Conservation (phyloP, 1,139 yeast genomes). For the Suhomyces panamericanus region DNA sequence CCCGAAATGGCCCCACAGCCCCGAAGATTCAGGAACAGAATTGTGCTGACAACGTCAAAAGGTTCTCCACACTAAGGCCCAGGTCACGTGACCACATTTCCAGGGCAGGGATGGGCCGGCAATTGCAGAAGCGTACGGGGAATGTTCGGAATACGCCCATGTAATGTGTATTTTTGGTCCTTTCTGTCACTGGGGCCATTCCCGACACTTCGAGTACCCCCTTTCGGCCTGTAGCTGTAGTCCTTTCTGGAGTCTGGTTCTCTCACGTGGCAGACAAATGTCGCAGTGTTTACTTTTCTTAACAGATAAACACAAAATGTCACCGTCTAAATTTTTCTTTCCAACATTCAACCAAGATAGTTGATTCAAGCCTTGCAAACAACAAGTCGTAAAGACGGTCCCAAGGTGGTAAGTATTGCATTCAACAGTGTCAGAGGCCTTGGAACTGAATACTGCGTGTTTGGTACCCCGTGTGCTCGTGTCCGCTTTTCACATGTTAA, state of each 20-base stretch:
- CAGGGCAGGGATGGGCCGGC: too few relatives aligned
- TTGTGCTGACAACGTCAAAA: too few relatives aligned
- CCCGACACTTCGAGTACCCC: too few relatives aligned
- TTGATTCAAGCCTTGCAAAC: slow-evolving; percentile 6
- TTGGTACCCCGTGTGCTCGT: too few relatives aligned
- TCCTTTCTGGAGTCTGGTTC: neutral
- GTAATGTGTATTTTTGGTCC: neutral
- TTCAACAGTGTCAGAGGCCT: neutral
- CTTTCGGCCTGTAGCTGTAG: neutral
- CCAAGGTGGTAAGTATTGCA: slow-evolving; percentile 5
- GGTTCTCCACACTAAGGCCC: too few relatives aligned
- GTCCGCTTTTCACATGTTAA: too few relatives aligned
- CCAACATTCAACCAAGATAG: slow-evolving; percentile 11
- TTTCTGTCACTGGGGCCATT: too few relatives aligned
- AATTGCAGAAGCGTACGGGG: too few relatives aligned
- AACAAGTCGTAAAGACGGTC: slow-evolving; percentile 4
- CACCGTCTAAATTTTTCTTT: slow-evolving; percentile 16
- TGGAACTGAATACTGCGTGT: too few relatives aligned
- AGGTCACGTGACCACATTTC: too few relatives aligned
- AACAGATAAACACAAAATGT: slow-evolving; percentile 13
- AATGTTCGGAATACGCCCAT: neutral
- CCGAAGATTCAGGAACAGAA: too few relatives aligned
- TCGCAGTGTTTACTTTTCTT: slow-evolving; percentile 14
- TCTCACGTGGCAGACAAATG: slow-evolving; percentile 6
- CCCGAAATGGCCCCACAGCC: too few relatives aligned